Base-by-base conservation (phyloP, 1,139 yeast genomes). In the Kodamaea anthophila region DNA sequence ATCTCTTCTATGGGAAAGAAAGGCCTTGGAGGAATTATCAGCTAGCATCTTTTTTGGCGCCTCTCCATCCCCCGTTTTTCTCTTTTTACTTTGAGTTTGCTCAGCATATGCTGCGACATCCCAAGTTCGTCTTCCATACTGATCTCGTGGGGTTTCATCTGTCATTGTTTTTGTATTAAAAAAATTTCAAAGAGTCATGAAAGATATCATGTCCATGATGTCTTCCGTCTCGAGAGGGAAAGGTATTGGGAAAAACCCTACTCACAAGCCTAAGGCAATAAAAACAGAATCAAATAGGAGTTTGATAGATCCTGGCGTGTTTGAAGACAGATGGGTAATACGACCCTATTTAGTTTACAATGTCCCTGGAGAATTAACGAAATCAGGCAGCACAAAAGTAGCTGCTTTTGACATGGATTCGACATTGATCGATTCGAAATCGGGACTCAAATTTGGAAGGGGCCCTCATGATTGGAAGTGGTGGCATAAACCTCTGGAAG, bases 331-430 rank as follows among this genome's bases (percentile, higher is more conserved):
- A 14, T 40, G 44, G 44, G 24, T 20, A 6, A 38, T 41, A 2
- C 65, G 66, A 2, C 55, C 66, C 4, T 65, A 64, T 40, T 37
- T 65, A 22, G 51, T 65, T 8, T 39, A 44, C 4, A 57, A 61
- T 31, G 34, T 52, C 0, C 70, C 71, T 1, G 24, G 26, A 2
- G 28, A 27, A 9, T 24, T 31, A 4, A 35, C 31, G 13, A 30
- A 31, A 18, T 13, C n/a, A 22, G 24, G 14, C 18, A 29, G 7
- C 26, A 37, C 60, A 8, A 65, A 63, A 37, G 49, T 82, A 1
- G 85, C 86, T 0, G 80, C 82, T 0, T 85, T 85, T 48, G 95
- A 85, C 49, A 57, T 85, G 29, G 95, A 85, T 53, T 75, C 71
- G 1, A 85, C 94, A 0, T 43, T 85, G n/a, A 68, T 81, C 1